Evolutionary conservation across 2,329 filamentous ascomycete species (phyloP), one percentile per base, ranked within the genome.

Genomic region (Blastomyces silverae): DNA sequence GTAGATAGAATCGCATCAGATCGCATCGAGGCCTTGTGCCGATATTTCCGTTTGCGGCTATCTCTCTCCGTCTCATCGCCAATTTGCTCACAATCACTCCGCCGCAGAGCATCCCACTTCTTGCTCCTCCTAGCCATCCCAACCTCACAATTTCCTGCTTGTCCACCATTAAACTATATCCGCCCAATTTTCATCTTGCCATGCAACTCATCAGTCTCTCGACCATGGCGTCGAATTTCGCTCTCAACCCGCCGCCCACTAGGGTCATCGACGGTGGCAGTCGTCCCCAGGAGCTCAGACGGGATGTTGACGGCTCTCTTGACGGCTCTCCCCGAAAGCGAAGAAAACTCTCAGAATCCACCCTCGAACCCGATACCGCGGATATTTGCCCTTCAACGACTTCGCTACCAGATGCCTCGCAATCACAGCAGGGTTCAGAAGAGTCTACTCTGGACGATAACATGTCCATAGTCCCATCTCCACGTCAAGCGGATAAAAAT

Each of bases 401-500:
- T n/a, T 15, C 58, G 10, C 39, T 25, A 7, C 22, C 42, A 3
- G 2, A 15, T 5, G 28, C 42, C 13, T 48, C 42, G 13, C 42
- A 22, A 20, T 48, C 28, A 5, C 39, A 13, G 7, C 39, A 22
- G 15, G 39, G n/a, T 34, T 42, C 28, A 11, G 58, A 48, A 10
- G 50, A 65, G 59, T 59, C 44, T 44, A 66, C 65, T 22, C 67
- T 70, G 55, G 65, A 71, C 50, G 69, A 70, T 57, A 73, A 72
- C 67, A 72, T 80, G 65, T 73, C 77, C 67, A 74, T 78, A 56
- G 74, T 75, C 28, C 73, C 77, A 17, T 74, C 74, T 62, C 79
- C 80, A 44, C 86, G 86, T 67, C 83, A 89, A 65, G 87, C 89
- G 69, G 84, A 85, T 70, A 86, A 89, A 79, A 89, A 88, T 61